phyloP scores from a whole-genome alignment of 805 yeast genomes.

The Hanseniaspora vineae region DNA sequence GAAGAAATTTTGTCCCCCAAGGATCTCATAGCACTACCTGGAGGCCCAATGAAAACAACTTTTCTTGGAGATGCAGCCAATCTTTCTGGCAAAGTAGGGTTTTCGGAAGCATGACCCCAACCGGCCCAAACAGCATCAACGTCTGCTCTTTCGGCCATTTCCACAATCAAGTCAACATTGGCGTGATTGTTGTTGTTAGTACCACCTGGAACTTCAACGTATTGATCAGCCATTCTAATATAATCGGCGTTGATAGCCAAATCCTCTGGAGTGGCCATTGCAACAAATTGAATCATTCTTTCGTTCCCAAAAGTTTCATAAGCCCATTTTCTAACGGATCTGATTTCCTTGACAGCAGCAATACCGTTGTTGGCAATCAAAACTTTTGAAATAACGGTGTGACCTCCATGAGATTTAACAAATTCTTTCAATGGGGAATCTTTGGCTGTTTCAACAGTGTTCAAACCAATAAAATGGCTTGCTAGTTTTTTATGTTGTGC shows the following conservation, averaged over 20 bases:
- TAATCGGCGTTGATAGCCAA: constrained; percentile 93
- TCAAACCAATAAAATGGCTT: constrained; percentile 67
- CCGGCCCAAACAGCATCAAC: constrained; percentile 99
- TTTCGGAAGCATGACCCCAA: constrained; percentile 99
- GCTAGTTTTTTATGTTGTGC: constrained; percentile 36
- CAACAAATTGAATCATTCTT: constrained; percentile 84
- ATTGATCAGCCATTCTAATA: constrained; percentile 98
- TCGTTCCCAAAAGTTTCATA: constrained; percentile 98
- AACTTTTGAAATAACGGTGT: constrained; percentile 80
- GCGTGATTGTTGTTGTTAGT: constrained; percentile 98
- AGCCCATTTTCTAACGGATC: constrained; percentile 97
- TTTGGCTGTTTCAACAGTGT: constrained; percentile 64
- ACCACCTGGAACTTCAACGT: constrained; percentile 97
- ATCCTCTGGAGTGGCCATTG: constrained; percentile 99
- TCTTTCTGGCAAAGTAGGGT: constrained; percentile 86
- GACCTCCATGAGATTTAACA: constrained; percentile 80
- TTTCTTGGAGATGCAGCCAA: constrained; percentile 86
- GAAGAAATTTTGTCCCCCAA: constrained; percentile 96
- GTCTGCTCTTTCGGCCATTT: constrained; percentile 89
- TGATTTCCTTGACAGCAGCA: constrained; percentile 96
- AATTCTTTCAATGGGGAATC: constrained; percentile 72
- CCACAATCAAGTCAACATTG: constrained; percentile 93
- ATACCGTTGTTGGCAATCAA: constrained; percentile 97
- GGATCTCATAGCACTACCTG: constrained; percentile 99
- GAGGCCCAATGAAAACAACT: constrained; percentile 94